phyloP scores from a whole-genome alignment of 208 protist genomes.

The Porcisia hertigi region DNA sequence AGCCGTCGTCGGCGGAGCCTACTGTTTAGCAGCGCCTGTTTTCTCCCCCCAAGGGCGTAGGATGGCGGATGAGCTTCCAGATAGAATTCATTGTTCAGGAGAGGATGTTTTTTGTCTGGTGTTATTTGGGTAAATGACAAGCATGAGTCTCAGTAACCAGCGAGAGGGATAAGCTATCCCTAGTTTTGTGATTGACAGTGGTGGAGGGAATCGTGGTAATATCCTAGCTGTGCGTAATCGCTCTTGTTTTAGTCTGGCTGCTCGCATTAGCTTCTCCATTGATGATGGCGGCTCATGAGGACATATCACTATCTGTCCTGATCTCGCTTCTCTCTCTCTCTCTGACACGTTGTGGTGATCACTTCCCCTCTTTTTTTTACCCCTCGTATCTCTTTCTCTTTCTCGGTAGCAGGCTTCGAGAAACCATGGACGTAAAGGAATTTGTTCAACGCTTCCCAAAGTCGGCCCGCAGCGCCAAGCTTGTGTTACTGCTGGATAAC shows the following conservation, averaged over 20 bases:
- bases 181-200: background rate
- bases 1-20: background rate
- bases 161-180: background rate
- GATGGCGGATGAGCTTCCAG: too few relatives aligned
- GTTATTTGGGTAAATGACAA: background rate
- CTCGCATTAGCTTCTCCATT: too few relatives aligned
- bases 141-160: background rate
- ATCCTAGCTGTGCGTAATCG: background rate
- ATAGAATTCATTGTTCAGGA: background rate
- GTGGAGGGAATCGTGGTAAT: background rate
- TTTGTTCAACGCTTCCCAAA: slow-evolving; percentile 31
- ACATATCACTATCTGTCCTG: background rate
- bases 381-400: background rate
- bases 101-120: background rate
- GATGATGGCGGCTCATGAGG: background rate
- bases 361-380: background rate
- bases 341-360: too few relatives aligned
- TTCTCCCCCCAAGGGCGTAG: too few relatives aligned
- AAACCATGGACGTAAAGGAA: slow-evolving; percentile 14
- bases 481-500: slow-evolving; percentile 47
- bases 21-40: background rate
- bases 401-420: background rate
- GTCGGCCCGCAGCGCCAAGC: slow-evolving; percentile 50
- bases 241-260: background rate
- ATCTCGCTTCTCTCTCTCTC: too few relatives aligned